phyloP scores from a whole-genome alignment of 2,329 filamentous ascomycete species.

The Triangularia setosa region DNA sequence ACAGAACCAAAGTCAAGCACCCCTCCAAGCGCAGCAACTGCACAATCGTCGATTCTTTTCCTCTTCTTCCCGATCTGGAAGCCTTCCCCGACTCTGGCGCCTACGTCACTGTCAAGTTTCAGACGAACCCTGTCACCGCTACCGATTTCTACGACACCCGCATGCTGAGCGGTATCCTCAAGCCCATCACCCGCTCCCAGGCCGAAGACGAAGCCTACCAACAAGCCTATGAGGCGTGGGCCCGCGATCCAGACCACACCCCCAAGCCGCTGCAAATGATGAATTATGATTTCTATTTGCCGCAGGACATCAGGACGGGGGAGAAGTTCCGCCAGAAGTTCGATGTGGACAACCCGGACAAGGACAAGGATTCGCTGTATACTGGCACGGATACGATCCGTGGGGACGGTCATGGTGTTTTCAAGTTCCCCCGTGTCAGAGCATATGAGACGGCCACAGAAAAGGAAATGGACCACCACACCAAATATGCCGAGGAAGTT shows the following conservation, averaged over 20 bases:
- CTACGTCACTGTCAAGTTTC: constrained; percentile 67
- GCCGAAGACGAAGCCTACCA: constrained; percentile 52
- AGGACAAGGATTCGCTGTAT: constrained; percentile 53
- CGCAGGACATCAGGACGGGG: constrained; percentile 44
- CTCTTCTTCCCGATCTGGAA: constrained; percentile 61
- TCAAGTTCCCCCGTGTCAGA: constrained; percentile 59
- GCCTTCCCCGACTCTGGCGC: constrained; percentile 67
- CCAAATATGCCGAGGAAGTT: constrained; percentile 62
- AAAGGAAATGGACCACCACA: constrained; percentile 51
- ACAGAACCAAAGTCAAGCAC: constrained; percentile 52
- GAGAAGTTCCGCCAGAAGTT: constrained; percentile 58
- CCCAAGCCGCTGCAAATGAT: constrained; percentile 55
- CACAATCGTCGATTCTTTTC: constrained; percentile 56
- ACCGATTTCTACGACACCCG: constrained; percentile 55
- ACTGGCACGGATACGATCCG: constrained; percentile 39
- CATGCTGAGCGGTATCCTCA: constrained; percentile 58
- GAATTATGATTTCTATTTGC: constrained; percentile 66
- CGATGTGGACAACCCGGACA: constrained; percentile 52
- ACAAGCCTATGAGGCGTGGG: constrained; percentile 49
- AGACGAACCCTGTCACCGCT: constrained; percentile 57
- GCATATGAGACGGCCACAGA: constrained; percentile 62
- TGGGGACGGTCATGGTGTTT: constrained; percentile 38
- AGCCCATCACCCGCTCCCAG: constrained; percentile 53
- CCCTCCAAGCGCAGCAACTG: constrained; percentile 53
- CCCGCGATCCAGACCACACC: constrained; percentile 52